A percentile compares a stretch with the other conserved stretches of the same genome.
These are phyloP conservation scores for Posidonia australis DNA, from an alignment of 106 monocot species.

Conservation along the genomic window DNA sequence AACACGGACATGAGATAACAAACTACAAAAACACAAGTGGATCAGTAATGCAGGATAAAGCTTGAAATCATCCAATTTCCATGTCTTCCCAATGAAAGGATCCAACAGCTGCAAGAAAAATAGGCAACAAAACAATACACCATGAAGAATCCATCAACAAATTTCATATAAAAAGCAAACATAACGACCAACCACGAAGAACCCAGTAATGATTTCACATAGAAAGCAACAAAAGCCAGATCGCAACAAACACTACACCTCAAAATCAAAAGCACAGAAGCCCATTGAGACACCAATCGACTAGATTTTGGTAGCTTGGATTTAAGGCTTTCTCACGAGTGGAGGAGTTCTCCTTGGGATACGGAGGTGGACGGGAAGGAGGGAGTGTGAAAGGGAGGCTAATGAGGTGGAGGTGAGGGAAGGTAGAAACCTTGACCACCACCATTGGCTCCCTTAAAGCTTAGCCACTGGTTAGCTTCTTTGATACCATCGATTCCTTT, in stretches of 20 bases:
- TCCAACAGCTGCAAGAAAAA: constrained; percentile 55
- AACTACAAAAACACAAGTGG: neutral
- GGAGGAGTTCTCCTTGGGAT: neutral
- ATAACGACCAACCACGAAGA: neutral
- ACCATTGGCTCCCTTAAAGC: too few species aligned
- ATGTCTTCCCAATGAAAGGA: constrained; percentile 73
- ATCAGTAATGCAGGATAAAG: constrained; percentile 73
- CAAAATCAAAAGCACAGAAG: constrained; percentile 71
- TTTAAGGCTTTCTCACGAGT: constrained; percentile 13
- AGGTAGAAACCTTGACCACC: neutral
- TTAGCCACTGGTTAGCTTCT: too few species aligned
- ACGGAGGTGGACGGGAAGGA: neutral
- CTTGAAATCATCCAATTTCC: constrained; percentile 88
- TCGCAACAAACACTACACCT: constrained; percentile 22
- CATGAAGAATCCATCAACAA: neutral
- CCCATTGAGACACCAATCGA: constrained; percentile 47
- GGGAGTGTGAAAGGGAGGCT: neutral
- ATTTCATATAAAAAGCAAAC: neutral
- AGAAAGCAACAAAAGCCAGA: neutral
- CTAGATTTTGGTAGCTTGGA: constrained; percentile 58
- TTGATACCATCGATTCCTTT: too few species aligned
- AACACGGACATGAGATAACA: neutral
- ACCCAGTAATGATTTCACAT: neutral
- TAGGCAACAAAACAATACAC: neutral
- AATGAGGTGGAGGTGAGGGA: neutral